Evolutionary conservation across 441 rosid genomes (phyloP).

Genomic region (Gossypium trilobum): DNA sequence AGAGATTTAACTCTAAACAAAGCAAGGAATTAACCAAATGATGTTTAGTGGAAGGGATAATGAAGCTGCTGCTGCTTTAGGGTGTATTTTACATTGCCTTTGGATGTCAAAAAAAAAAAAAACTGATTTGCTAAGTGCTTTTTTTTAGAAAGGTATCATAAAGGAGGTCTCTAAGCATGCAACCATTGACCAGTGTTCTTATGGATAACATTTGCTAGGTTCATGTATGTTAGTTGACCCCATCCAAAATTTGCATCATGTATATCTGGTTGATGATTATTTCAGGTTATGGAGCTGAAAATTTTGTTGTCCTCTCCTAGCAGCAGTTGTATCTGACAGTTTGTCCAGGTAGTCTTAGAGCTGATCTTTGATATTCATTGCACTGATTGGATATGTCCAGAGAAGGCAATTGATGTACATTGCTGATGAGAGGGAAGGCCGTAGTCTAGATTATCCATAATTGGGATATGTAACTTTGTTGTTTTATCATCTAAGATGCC

Average conservation of each 20-base stretch:
- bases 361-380: slow-evolving; percentile 27
- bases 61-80: no score
- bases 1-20: background rate
- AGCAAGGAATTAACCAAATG: no score
- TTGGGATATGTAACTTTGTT: background rate
- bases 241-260: background rate
- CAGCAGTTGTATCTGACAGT: background rate
- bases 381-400: slow-evolving; percentile 16
- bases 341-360: slow-evolving; percentile 4
- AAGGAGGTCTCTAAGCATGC: background rate
- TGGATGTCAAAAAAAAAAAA: no score
- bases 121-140: no score
- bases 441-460: slow-evolving; percentile 7
- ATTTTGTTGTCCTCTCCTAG: no score
- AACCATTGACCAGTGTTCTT: background rate
- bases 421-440: slow-evolving; percentile 9
- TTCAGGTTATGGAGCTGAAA: background rate
- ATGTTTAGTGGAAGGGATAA: no score
- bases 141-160: background rate
- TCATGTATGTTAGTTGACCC: background rate
- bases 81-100: no score
- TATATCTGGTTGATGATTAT: background rate
- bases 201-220: background rate
- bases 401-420: background rate
- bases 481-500: slow-evolving; percentile 10